Percentiles rank a stretch among this genome's conserved stretches.
These are phyloP conservation scores for Extremus antarcticus DNA, from an alignment of 495 filamentous ascomycete genomes.

Conservation along the genomic window DNA sequence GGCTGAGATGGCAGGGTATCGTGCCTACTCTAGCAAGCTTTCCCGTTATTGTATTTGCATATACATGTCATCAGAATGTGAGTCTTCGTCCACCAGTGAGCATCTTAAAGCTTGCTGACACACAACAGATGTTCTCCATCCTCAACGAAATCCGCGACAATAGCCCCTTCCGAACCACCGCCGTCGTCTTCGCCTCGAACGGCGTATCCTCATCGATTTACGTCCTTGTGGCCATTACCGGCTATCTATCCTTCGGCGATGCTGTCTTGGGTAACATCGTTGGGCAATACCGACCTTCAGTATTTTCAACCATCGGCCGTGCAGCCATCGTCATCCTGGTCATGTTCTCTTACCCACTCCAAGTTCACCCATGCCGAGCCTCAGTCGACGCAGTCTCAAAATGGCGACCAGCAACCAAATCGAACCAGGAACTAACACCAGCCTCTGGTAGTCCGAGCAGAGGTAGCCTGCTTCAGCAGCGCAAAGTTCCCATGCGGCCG, in stretches of 20 bases:
- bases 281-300: conserved; percentile 69
- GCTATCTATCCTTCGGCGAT: conserved; percentile 88
- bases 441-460: conserved; percentile 26
- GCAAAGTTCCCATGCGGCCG: conserved; percentile 10
- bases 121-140: conserved; percentile 86
- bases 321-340: conserved; percentile 94
- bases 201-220: conserved; percentile 73
- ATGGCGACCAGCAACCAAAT: conserved; percentile 57
- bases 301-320: conserved; percentile 80
- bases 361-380: conserved; percentile 89
- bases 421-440: conserved; percentile 14
- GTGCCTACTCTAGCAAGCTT: conserved; percentile 72
- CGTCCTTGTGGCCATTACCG: conserved; percentile 83
- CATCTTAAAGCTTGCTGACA: background rate
- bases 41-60: conserved; percentile 93
- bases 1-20: conserved; percentile 66
- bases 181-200: conserved; percentile 71
- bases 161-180: conserved; percentile 67
- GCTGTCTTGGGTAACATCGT: conserved; percentile 85
- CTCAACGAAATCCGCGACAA: conserved; percentile 88
- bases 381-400: conserved; percentile 84
- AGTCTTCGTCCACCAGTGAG: background rate
- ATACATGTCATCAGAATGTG: conserved; percentile 97
- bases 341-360: conserved; percentile 91
- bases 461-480: background rate